A percentile compares a stretch with the other conserved stretches of the same genome.
These are phyloP conservation scores for Xylariaceae sp. DNA, from an alignment of 2,329 filamentous ascomycete genomes.

Conservation along the genomic window DNA sequence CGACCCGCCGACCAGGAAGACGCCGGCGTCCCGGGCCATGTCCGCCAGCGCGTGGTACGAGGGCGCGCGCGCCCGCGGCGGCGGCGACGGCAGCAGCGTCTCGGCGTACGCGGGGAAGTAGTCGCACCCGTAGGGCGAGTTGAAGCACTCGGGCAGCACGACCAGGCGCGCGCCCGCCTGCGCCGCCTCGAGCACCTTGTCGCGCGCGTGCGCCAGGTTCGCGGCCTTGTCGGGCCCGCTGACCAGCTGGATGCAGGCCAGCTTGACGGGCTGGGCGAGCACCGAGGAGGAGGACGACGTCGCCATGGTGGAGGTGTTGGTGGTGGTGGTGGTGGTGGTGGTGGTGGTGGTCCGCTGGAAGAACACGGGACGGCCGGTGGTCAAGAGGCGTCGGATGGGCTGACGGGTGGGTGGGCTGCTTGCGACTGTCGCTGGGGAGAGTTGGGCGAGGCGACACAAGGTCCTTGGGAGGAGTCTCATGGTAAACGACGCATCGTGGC, in stretches of 20 bases:
- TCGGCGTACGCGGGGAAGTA: conserved; percentile 93
- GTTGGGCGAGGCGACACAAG: conserved; percentile 13
- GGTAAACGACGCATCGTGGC: conserved; percentile 13
- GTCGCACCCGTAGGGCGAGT: conserved; percentile 87
- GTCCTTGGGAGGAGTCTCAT: conserved; percentile 20
- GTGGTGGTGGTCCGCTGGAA: conserved; percentile 7
- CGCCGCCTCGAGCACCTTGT: conserved; percentile 77
- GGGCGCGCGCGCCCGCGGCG: conserved; percentile 61
- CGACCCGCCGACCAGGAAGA: conserved; percentile 83
- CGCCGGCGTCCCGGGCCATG: conserved; percentile 69
- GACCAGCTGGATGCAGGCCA: conserved; percentile 75
- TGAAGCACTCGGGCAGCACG: conserved; percentile 97
- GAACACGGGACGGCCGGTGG: conserved; percentile 6
- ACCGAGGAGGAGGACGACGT: conserved; percentile 33
- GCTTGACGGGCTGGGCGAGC: conserved; percentile 69
- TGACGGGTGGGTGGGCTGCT: too few species aligned
- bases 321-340: conserved; percentile 9
- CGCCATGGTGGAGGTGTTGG: conserved; percentile 17
- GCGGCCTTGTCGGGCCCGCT: conserved; percentile 73
- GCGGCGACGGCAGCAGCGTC: conserved; percentile 69
- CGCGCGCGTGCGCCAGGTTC: conserved; percentile 75
- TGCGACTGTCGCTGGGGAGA: conserved; percentile 2
- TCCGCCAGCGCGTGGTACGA: conserved; percentile 77
- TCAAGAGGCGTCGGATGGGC: conserved; percentile 2
- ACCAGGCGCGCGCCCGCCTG: conserved; percentile 71